These are phyloP conservation scores for Vitis amurensis DNA, from an alignment of 164 flowering plant species.

Conservation along the genomic window DNA sequence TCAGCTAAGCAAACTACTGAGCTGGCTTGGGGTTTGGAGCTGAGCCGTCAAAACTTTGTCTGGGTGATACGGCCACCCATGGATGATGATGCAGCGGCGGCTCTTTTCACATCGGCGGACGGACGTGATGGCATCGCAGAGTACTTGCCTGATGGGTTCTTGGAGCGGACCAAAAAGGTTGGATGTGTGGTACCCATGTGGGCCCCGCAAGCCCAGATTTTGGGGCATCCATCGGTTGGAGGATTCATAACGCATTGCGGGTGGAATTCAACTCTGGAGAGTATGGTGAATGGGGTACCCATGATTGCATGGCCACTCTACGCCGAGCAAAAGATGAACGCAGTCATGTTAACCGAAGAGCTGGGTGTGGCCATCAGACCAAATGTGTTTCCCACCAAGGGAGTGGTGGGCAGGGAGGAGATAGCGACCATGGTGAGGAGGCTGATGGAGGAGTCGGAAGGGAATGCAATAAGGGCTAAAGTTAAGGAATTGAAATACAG, in stretches of 20 bases:
- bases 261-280: constrained; percentile 54
- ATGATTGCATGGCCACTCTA: constrained; percentile 58
- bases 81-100: constrained; percentile 5
- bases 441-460: constrained; percentile 33
- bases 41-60: constrained; percentile 35
- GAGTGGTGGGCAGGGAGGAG: constrained; percentile 37
- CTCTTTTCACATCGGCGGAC: constrained; percentile 5
- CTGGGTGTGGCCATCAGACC: constrained; percentile 34
- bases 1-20: constrained; percentile 30
- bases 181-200: constrained; percentile 37
- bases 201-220: constrained; percentile 39
- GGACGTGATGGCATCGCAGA: neutral
- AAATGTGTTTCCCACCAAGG: constrained; percentile 2
- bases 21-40: constrained; percentile 49
- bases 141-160: constrained; percentile 42
- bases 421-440: constrained; percentile 31
- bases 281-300: constrained; percentile 41
- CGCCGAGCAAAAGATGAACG: constrained; percentile 52
- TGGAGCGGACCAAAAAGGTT: constrained; percentile 14
- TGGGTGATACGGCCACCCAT: constrained; percentile 44
- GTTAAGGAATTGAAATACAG: constrained; percentile 23
- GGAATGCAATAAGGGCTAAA: constrained; percentile 19
- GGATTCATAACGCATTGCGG: constrained; percentile 52
- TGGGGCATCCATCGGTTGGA: constrained; percentile 34
- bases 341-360: constrained; percentile 33